Conservation (phyloP, 805 yeast genomes). For the Yarrowia sp. region DNA sequence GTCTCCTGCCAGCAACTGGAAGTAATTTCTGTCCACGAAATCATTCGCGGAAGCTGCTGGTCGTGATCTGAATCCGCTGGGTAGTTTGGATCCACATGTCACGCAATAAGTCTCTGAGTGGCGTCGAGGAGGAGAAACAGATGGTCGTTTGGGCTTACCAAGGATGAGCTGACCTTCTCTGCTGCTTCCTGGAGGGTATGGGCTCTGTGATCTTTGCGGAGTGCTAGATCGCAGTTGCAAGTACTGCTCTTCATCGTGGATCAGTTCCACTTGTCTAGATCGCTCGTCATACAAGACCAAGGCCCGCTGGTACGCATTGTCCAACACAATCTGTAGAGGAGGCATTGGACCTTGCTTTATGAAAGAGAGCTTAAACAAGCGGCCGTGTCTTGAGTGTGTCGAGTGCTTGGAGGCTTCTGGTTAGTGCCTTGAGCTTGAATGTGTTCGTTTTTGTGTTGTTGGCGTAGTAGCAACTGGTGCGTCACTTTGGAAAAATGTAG, state of each 20-base stretch:
- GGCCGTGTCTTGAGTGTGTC: neutral
- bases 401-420: neutral
- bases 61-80: slow-evolving; percentile 4
- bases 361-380: neutral
- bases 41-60: neutral
- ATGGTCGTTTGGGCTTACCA: neutral
- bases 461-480: neutral
- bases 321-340: slow-evolving; percentile 28
- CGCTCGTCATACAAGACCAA: slow-evolving; percentile 26
- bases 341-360: slow-evolving; percentile 16
- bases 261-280: slow-evolving; percentile 8
- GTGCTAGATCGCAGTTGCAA: slow-evolving; percentile 18
- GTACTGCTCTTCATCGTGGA: slow-evolving; percentile 35
- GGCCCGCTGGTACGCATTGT: slow-evolving; percentile 36
- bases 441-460: neutral
- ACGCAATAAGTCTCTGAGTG: slow-evolving; percentile 19
- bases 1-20: slow-evolving; percentile 30
- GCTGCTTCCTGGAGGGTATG: neutral
- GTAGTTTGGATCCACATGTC: slow-evolving; percentile 27
- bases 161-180: slow-evolving; percentile 18
- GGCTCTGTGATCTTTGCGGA: slow-evolving; percentile 22
- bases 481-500: neutral
- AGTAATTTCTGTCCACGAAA: slow-evolving; percentile 28
- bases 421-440: neutral
- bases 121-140: slow-evolving; percentile 19